These are phyloP conservation scores for Pueraria montana DNA, from an alignment of 306 rosid species.

Conservation along the genomic window DNA sequence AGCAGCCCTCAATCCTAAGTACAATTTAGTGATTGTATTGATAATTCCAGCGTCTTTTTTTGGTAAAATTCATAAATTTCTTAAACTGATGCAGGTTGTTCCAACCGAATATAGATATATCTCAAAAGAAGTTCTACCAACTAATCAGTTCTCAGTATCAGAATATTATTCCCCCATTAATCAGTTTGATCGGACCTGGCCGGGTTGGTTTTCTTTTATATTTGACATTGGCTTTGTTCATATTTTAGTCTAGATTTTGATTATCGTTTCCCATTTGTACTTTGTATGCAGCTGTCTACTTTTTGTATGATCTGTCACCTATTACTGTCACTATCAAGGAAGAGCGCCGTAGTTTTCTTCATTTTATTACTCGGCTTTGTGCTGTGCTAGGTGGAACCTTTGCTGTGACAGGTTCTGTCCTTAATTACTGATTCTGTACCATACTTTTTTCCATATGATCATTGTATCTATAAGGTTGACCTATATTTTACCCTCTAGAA, in stretches of 20 bases:
- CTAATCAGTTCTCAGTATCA: constrained; percentile 97
- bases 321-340: constrained; percentile 96
- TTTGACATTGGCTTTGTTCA: constrained; percentile 29
- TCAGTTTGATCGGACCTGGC: constrained; percentile 86
- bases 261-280: constrained; percentile 32
- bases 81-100: constrained; percentile 77
- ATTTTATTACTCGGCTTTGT: constrained; percentile 94
- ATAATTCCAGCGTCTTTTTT: not conserved
- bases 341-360: constrained; percentile 97
- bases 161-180: constrained; percentile 92
- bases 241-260: constrained; percentile 43
- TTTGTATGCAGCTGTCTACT: constrained; percentile 89
- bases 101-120: constrained; percentile 93
- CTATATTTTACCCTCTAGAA: not conserved
- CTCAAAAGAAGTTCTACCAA: constrained; percentile 89
- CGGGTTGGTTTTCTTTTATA: constrained; percentile 77
- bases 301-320: constrained; percentile 97
- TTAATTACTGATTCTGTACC: not conserved
- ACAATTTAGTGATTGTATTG: not conserved
- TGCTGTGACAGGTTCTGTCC: constrained; percentile 85
- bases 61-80: not conserved
- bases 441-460: constrained; percentile 23
- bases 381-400: constrained; percentile 98
- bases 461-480: not conserved
- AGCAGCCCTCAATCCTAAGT: not conserved